phyloP scores from a whole-genome alignment of 179 eudicot genomes.

The Dionaea muscipula region DNA sequence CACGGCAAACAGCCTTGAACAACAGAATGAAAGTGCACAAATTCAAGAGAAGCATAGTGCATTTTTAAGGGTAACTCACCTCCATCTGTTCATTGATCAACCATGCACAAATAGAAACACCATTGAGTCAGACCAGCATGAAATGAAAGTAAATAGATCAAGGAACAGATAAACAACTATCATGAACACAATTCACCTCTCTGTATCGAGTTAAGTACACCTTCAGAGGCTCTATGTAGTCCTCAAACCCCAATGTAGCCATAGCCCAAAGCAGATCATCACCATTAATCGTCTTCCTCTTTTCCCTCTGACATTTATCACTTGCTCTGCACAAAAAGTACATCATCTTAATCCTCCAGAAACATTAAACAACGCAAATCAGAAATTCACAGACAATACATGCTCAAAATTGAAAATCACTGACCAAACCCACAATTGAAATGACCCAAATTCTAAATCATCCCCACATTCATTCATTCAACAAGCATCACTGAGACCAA shows the following conservation, averaged over 20 bases:
- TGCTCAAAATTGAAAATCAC: no score
- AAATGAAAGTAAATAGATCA: neutral
- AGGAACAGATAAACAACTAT: neutral
- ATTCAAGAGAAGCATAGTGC: neutral
- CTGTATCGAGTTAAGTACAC: conserved; percentile 57
- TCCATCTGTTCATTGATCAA: conserved; percentile 48
- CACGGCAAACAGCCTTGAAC: neutral
- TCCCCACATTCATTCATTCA: no score
- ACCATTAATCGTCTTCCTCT: conserved; percentile 84
- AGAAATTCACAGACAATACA: no score
- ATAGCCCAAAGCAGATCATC: conserved; percentile 95
- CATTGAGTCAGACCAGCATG: neutral
- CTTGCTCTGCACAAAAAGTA: conserved; percentile 48
- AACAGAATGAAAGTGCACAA: neutral
- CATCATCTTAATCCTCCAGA: neutral
- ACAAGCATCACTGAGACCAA: no score
- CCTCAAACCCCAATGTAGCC: conserved; percentile 84
- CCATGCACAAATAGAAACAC: conserved; percentile 13
- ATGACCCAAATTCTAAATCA: no score
- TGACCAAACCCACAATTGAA: no score
- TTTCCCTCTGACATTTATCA: conserved; percentile 83
- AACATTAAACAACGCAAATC: neutral
- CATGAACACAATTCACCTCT: conserved; percentile 38
- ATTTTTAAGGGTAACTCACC: conserved; percentile 25
- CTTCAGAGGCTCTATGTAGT: conserved; percentile 76